Conservation (phyloP, 345 rosid species). For the Citrus medica region DNA sequence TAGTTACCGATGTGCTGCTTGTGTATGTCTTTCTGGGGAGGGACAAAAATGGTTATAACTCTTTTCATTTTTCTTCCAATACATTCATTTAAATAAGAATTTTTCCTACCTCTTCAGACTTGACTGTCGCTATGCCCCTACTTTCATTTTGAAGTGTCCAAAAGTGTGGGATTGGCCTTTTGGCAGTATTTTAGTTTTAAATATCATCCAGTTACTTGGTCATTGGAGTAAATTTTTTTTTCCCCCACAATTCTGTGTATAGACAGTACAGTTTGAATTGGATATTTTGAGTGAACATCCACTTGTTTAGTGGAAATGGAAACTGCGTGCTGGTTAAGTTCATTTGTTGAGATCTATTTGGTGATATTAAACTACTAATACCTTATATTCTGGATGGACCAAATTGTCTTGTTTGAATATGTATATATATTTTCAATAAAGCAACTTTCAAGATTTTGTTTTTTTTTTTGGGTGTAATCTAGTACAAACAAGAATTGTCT, state of each 20-base stretch:
- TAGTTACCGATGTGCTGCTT: neutral
- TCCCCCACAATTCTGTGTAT: neutral
- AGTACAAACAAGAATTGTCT: neutral
- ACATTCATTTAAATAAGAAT: neutral
- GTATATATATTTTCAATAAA: neutral
- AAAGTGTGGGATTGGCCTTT: neutral
- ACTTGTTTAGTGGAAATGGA: neutral
- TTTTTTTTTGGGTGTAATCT: neutral
- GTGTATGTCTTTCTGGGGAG: neutral
- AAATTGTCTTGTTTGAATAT: neutral
- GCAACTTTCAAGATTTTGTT: neutral
- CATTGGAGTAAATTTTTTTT: neutral
- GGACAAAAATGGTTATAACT: neutral
- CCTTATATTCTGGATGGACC: neutral
- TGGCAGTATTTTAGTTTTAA: neutral
- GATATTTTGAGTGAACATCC: neutral
- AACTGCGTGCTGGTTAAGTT: constrained; percentile 1
- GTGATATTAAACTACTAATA: neutral
- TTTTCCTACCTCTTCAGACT: neutral
- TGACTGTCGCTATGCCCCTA: neutral
- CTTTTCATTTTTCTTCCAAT: neutral
- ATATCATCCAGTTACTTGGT: neutral
- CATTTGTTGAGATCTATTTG: neutral
- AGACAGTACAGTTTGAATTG: neutral
- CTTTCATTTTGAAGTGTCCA: neutral